Conservation (phyloP, 176 grass and related monocot genomes). For the Thalia dealbata region DNA sequence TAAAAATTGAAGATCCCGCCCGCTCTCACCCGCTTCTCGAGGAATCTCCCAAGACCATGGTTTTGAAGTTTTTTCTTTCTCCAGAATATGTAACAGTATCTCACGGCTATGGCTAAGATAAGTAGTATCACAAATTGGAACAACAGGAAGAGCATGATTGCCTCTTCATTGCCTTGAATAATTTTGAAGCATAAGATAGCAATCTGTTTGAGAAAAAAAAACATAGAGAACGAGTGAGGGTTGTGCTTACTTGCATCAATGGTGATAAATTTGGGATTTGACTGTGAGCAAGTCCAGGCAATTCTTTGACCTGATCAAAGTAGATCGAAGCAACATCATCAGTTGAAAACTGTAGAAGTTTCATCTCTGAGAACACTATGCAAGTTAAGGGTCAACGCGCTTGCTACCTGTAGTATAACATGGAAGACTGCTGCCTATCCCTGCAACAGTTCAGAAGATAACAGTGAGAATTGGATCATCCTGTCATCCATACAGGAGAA, state of each 20-base stretch:
- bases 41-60: conserved; percentile 49
- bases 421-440: conserved; percentile 35
- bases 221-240: neutral
- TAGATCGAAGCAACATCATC: neutral
- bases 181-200: conserved; percentile 6
- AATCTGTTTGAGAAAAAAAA: conserved; percentile 6
- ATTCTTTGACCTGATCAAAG: conserved; percentile 46
- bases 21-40: conserved; percentile 54
- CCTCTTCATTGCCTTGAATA: conserved; percentile 29
- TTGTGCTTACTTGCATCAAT: conserved; percentile 34
- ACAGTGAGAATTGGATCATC: too few species aligned
- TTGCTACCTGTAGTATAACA: conserved; percentile 47
- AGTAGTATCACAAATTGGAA: conserved; percentile 40
- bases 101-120: conserved; percentile 29
- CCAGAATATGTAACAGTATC: conserved; percentile 70
- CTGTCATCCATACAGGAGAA: too few species aligned
- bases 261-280: conserved; percentile 29
- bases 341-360: neutral
- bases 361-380: neutral
- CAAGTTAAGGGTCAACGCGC: neutral
- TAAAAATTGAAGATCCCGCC: neutral
- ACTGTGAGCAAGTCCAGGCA: conserved; percentile 41
- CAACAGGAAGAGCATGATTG: conserved; percentile 34
- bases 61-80: conserved; percentile 62
- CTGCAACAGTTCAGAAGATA: conserved; percentile 33